Percentiles rank a stretch among this genome's conserved stretches.
Evolutionary conservation across 805 yeast genomes (phyloP).

Genomic region (Yarrowia sp.): DNA sequence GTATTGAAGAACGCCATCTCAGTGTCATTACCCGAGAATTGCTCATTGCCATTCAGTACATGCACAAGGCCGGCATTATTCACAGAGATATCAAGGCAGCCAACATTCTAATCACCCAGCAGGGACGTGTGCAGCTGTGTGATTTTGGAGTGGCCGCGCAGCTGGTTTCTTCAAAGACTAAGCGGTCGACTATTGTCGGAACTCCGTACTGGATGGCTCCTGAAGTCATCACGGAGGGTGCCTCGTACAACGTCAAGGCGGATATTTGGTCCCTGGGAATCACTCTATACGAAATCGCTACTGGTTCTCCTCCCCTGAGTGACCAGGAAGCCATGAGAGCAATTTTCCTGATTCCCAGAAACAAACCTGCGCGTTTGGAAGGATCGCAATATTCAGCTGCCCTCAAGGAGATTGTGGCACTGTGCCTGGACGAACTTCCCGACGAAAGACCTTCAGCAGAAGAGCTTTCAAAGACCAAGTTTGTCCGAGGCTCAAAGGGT

Average conservation of each 20-base stretch:
- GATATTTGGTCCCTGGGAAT: conserved; percentile 98
- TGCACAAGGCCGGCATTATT: conserved; percentile 88
- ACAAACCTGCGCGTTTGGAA: conserved; percentile 93
- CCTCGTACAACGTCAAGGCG: conserved; percentile 68
- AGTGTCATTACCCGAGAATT: conserved; percentile 87
- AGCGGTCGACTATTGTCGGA: conserved; percentile 90
- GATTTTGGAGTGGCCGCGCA: conserved; percentile 99
- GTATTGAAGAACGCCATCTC: conserved; percentile 80
- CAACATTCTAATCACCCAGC: conserved; percentile 84
- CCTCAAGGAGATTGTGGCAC: conserved; percentile 86
- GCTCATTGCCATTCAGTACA: conserved; percentile 74
- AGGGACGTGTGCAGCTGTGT: conserved; percentile 89
- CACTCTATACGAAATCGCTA: conserved; percentile 90
- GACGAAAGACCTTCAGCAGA: conserved; percentile 88
- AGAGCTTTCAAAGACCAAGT: conserved; percentile 75
- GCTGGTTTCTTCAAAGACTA: conserved; percentile 71
- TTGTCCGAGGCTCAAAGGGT: conserved; percentile 68
- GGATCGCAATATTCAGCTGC: conserved; percentile 80
- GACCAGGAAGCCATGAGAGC: conserved; percentile 95
- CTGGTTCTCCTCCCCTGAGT: conserved; percentile 97
- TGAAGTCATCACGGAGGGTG: conserved; percentile 56
- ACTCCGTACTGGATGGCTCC: conserved; percentile 67
- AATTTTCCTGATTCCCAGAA: conserved; percentile 89
- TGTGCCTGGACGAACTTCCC: conserved; percentile 93
- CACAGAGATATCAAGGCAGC: conserved; percentile 98